These are phyloP conservation scores for Chalciporus sp. DNA, from an alignment of 1,284 basidiomycete species.

Conservation along the genomic window DNA sequence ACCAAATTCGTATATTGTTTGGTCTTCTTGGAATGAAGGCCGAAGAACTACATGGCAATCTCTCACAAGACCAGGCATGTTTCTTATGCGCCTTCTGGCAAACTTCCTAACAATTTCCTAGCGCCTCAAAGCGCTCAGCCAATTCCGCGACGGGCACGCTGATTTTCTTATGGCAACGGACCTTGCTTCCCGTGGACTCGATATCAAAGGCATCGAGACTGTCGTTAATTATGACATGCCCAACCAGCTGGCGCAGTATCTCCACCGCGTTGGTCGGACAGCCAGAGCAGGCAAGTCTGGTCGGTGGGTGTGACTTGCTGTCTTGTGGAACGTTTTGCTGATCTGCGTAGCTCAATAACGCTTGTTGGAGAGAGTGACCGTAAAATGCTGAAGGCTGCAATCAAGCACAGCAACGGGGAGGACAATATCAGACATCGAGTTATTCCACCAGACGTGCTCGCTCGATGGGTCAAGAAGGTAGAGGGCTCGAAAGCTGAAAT, in stretches of 20 bases:
- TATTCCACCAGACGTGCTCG: constrained; percentile 79
- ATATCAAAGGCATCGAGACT: constrained; percentile 97
- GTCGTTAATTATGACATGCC: constrained; percentile 99
- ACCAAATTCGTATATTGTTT: constrained; percentile 95
- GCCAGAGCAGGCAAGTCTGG: constrained; percentile 93
- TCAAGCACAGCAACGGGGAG: constrained; percentile 81
- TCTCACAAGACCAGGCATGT: constrained; percentile 90
- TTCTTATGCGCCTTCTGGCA: constrained; percentile 1
- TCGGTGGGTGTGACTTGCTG: constrained; percentile 54
- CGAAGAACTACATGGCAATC: constrained; percentile 92
- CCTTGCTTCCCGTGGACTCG: constrained; percentile 91
- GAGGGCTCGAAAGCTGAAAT: constrained; percentile 81
- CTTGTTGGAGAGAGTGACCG: constrained; percentile 96
- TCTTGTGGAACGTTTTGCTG: constrained; percentile 8
- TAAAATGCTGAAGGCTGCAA: constrained; percentile 94
- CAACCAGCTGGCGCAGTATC: constrained; percentile 88
- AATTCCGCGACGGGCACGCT: constrained; percentile 84
- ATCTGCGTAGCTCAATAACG: constrained; percentile 76
- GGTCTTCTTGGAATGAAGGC: constrained; percentile 86
- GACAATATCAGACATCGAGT: constrained; percentile 91
- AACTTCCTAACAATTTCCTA: constrained; percentile 35
- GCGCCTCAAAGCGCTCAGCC: constrained; percentile 84
- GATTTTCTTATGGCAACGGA: constrained; percentile 96
- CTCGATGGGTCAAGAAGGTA: constrained; percentile 73
- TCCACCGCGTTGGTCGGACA: constrained; percentile 96